Evolutionary conservation across 225 moss, liverwort and hornwort species (phyloP).

Genomic region (Straminergon stramineum): DNA sequence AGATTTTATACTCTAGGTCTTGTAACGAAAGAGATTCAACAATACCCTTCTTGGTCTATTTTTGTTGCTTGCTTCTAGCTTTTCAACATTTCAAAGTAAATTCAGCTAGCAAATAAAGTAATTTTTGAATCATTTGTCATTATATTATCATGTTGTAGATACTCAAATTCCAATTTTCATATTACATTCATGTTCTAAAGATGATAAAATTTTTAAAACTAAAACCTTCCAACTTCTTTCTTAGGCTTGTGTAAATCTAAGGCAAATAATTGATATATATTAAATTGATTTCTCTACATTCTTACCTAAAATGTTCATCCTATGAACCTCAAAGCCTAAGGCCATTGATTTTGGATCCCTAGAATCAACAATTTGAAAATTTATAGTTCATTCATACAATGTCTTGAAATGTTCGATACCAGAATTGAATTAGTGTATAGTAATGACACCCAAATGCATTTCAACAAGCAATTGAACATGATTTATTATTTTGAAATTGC

Average conservation of each 20-base stretch:
- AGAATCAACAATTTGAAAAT: not conserved
- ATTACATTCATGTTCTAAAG: fast-evolving
- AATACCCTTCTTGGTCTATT: not conserved
- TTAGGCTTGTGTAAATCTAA: too few species aligned
- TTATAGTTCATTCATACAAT: not conserved
- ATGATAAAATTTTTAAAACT: too few species aligned
- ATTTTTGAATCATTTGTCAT: not conserved
- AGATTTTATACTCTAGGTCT: not conserved
- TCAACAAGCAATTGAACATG: not conserved
- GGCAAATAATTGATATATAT: not conserved
- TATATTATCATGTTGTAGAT: not conserved
- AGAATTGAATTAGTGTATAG: fast-evolving
- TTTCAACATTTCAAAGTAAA: not conserved
- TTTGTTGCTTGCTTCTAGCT: not conserved
- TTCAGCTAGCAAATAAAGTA: fast-evolving
- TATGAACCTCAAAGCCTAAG: not conserved
- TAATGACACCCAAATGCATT: not conserved
- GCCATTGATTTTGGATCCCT: not conserved
- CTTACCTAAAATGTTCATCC: not conserved
- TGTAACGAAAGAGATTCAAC: not conserved
- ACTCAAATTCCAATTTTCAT: not conserved
- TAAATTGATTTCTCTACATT: not conserved
- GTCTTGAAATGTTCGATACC: not conserved
- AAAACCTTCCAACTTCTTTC: too few species aligned
- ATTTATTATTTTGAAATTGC: not conserved